phyloP scores from a whole-genome alignment of 1,284 basidiomycete species.

The Cryptococcus jaspeensis region DNA sequence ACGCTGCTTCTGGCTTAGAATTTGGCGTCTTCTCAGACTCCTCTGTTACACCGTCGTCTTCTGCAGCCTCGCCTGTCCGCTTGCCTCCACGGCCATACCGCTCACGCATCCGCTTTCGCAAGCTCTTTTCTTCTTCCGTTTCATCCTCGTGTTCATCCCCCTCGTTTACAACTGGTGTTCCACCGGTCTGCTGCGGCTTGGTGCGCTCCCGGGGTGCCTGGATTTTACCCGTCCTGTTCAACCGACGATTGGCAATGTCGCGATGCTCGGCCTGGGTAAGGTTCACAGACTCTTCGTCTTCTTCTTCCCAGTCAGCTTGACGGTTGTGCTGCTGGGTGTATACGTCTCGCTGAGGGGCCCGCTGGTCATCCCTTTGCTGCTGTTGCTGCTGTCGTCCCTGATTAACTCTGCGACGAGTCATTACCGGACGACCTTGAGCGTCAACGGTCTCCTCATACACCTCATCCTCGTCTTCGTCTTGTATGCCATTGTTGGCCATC shows the following conservation, averaged over 20 bases:
- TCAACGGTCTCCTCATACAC: background rate
- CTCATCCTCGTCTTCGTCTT: conserved; percentile 8
- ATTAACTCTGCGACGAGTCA: no score
- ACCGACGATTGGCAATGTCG: background rate
- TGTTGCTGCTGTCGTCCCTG: background rate
- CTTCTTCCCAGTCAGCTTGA: background rate
- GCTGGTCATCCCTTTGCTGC: background rate
- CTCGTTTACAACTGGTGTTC: background rate
- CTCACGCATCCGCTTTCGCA: no score
- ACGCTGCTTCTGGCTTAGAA: no score
- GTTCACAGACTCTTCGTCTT: background rate
- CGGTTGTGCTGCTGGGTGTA: background rate
- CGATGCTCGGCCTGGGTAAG: background rate
- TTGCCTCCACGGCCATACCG: background rate
- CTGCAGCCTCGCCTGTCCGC: background rate
- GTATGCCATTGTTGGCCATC: background rate
- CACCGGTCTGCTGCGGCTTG: background rate
- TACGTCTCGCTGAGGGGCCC: background rate
- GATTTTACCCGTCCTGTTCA: background rate
- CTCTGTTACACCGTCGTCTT: background rate
- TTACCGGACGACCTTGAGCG: no score
- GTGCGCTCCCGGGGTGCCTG: background rate
- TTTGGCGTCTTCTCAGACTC: background rate
- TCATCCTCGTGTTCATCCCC: background rate
- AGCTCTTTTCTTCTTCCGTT: background rate